phyloP scores from a whole-genome alignment of 345 rosid genomes.

The Psidium guajava region DNA sequence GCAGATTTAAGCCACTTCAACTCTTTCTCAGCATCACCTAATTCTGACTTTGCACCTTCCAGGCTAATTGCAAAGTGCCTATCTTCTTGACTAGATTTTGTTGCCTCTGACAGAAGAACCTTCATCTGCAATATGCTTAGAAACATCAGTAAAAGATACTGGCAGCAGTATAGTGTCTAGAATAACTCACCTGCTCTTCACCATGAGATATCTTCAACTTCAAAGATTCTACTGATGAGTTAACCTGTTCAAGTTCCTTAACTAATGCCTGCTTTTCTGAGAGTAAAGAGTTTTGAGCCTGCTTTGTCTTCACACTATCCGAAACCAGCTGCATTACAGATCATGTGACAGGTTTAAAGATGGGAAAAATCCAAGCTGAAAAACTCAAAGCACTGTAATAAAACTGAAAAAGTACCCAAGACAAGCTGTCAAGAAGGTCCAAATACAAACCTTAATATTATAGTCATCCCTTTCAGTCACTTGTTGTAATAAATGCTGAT shows the following conservation, averaged over 20 bases:
- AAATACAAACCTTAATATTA: constrained; percentile 64
- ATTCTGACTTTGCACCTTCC: constrained; percentile 68
- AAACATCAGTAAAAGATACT: neutral
- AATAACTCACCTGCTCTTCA: constrained; percentile 63
- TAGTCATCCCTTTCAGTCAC: constrained; percentile 83
- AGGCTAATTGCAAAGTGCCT: constrained; percentile 46
- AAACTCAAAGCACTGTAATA: neutral
- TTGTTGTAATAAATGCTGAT: constrained; percentile 79
- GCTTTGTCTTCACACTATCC: constrained; percentile 90
- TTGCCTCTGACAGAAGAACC: constrained; percentile 49
- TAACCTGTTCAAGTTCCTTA: constrained; percentile 70
- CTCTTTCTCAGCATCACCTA: constrained; percentile 81
- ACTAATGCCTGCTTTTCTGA: constrained; percentile 68
- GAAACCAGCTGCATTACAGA: constrained; percentile 73
- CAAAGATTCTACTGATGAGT: constrained; percentile 41
- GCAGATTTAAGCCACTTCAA: constrained; percentile 77
- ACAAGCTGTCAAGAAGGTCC: neutral
- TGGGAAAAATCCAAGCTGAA: neutral
- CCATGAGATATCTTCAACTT: constrained; percentile 48
- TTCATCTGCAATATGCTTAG: constrained; percentile 50
- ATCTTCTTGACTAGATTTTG: constrained; percentile 58
- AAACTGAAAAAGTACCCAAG: neutral
- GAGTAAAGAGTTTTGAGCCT: constrained; percentile 48
- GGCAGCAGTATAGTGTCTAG: neutral
- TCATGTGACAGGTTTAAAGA: neutral